Conservation (phyloP, 345 rosid genomes). For the Populus nigra region DNA sequence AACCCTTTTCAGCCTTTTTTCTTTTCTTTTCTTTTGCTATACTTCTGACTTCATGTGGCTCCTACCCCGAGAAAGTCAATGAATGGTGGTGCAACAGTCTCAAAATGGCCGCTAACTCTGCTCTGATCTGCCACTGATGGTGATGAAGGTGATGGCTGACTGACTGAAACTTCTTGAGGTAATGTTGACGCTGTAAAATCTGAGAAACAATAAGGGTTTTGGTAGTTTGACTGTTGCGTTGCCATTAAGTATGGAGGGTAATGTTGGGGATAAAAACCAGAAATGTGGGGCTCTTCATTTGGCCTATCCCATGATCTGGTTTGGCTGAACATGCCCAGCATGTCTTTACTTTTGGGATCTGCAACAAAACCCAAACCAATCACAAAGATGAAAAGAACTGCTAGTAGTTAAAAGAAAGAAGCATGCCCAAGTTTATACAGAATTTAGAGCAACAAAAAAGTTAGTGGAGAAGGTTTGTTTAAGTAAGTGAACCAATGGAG, state of each 20-base stretch:
- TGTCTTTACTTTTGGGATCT: constrained; percentile 43
- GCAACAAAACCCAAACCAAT: constrained; percentile 12
- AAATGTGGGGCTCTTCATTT: constrained; percentile 27
- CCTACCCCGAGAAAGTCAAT: constrained; percentile 82
- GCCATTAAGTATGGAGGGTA: constrained; percentile 20
- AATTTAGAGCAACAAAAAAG: constrained; percentile 19
- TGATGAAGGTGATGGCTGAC: constrained; percentile 26
- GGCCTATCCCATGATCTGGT: constrained; percentile 39
- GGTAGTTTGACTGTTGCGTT: constrained; percentile 39
- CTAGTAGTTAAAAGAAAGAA: background rate
- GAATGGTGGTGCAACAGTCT: constrained; percentile 44
- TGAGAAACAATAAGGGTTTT: constrained; percentile 26
- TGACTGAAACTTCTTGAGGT: constrained; percentile 24
- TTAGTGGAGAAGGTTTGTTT: constrained; percentile 16
- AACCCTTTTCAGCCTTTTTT: constrained; percentile 11
- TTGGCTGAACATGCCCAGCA: constrained; percentile 38
- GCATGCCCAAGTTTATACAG: background rate
- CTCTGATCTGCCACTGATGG: constrained; percentile 14
- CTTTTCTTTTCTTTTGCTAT: background rate
- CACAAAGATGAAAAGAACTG: constrained; percentile 12
- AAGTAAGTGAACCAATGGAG: constrained; percentile 16
- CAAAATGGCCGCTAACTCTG: constrained; percentile 19
- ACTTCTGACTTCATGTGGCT: constrained; percentile 43
- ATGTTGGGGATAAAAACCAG: constrained; percentile 18
- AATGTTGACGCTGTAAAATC: constrained; percentile 21